Conservation (phyloP, 768 basidiomycete genomes). For the Wakefieldia striispora region DNA sequence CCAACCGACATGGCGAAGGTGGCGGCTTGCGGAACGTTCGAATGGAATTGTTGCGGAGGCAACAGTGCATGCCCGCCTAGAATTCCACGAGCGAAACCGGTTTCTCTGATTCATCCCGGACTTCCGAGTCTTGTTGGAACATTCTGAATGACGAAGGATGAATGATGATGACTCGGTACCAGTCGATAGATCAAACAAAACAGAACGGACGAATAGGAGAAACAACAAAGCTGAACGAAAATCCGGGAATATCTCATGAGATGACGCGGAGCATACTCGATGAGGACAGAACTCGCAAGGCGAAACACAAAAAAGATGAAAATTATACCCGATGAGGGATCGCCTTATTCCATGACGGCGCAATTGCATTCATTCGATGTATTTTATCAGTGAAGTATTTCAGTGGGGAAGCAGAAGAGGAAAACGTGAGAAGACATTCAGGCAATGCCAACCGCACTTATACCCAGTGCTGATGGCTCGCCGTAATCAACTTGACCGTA, state of each 20-base stretch:
- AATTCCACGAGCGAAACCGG: not conserved
- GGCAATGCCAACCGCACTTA: constrained; percentile 9
- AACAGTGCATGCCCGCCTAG: not conserved
- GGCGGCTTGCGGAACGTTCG: constrained; percentile 3
- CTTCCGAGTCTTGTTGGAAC: too few species aligned
- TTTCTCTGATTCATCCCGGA: not conserved
- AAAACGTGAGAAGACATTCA: constrained; percentile 18
- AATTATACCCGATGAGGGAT: constrained; percentile 12
- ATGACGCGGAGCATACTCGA: constrained; percentile 5
- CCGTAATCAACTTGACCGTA: constrained; percentile 14
- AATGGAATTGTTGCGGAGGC: constrained; percentile 2
- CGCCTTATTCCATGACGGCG: constrained; percentile 7
- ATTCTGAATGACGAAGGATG: constrained; percentile 8
- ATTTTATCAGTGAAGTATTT: constrained; percentile 10
- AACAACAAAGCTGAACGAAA: not conserved
- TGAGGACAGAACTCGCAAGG: constrained; percentile 2
- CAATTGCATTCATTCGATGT: constrained; percentile 9
- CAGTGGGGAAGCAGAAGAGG: constrained; percentile 12
- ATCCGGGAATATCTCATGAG: not conserved
- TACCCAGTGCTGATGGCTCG: constrained; percentile 1
- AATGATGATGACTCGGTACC: constrained; percentile 3
- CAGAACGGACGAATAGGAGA: not conserved
- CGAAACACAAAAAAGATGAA: constrained; percentile 1
- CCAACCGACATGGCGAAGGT: not conserved
- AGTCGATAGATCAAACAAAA: not conserved